Evolutionary conservation across 2,329 filamentous ascomycete species (phyloP).

Genomic region (Zymoseptoria crescenta): DNA sequence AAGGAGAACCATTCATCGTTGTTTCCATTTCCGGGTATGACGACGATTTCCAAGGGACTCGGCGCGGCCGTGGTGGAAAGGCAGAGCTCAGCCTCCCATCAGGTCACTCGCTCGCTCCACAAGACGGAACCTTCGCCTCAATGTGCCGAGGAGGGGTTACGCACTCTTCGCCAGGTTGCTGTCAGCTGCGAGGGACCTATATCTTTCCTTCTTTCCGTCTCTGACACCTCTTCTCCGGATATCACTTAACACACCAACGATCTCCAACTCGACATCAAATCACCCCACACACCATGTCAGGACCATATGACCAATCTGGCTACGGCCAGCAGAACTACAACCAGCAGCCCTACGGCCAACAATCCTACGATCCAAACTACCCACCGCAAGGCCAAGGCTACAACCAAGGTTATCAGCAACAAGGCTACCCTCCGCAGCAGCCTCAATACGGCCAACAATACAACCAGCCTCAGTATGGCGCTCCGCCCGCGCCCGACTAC

Average conservation of each 20-base stretch:
- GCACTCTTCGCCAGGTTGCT: background rate
- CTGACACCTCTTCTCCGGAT: background rate
- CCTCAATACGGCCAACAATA: constrained; percentile 11
- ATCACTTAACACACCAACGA: background rate
- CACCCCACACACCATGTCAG: constrained; percentile 12
- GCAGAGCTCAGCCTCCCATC: background rate
- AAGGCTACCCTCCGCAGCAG: constrained; percentile 11
- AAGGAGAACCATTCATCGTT: background rate
- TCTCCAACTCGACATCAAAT: background rate
- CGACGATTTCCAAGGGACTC: background rate
- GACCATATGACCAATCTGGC: constrained; percentile 18
- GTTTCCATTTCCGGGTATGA: background rate
- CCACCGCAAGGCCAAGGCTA: constrained; percentile 15
- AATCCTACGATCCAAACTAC: constrained; percentile 16
- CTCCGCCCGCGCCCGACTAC: constrained; percentile 23
- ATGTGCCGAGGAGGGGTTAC: background rate
- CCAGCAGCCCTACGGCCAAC: constrained; percentile 18
- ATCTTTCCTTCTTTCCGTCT: background rate
- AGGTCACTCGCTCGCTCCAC: background rate
- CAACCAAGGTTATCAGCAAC: constrained; percentile 8
- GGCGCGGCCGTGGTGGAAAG: background rate
- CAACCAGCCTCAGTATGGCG: constrained; percentile 23
- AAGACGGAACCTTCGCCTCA: background rate
- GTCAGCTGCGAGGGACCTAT: background rate
- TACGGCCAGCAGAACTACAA: constrained; percentile 18